phyloP scores from a whole-genome alignment of 495 filamentous ascomycete genomes.

The Hapsidospora chrysogenum region DNA sequence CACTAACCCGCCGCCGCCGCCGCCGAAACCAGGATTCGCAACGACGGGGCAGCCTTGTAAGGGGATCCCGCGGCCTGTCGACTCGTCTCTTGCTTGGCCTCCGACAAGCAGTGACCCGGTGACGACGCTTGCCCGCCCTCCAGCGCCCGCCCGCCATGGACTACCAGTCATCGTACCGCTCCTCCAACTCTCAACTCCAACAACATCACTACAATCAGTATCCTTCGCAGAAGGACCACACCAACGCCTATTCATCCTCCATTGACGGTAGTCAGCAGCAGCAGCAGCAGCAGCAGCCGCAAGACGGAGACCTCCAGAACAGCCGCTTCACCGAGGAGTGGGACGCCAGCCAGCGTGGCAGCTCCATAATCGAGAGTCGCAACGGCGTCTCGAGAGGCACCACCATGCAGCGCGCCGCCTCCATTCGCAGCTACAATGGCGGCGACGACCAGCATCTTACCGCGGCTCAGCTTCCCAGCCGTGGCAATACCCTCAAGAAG shows the following conservation, averaged over 20 bases:
- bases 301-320: not conserved
- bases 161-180: not conserved
- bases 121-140: too few species aligned
- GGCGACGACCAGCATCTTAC: constrained; percentile 22
- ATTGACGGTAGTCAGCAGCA: not conserved
- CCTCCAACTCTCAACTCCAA: too few species aligned
- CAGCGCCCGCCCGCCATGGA: too few species aligned
- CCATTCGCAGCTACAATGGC: constrained; percentile 26
- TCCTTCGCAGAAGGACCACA: too few species aligned
- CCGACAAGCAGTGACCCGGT: too few species aligned
- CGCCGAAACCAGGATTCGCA: too few species aligned
- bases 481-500: constrained; percentile 74
- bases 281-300: not conserved
- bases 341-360: constrained; percentile 49
- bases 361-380: constrained; percentile 33
- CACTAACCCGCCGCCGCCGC: too few species aligned
- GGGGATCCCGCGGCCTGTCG: too few species aligned
- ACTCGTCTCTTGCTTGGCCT: too few species aligned
- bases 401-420: constrained; percentile 30
- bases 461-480: constrained; percentile 17
- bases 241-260: not conserved
- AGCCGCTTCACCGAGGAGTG: constrained; percentile 51
- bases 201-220: too few species aligned
- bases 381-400: constrained; percentile 6
- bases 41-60: too few species aligned